Percentiles rank a stretch among this genome's conserved stretches.
These are phyloP conservation scores for Porpolomopsis calyptriformis DNA, from an alignment of 768 basidiomycete species.

Conservation along the genomic window DNA sequence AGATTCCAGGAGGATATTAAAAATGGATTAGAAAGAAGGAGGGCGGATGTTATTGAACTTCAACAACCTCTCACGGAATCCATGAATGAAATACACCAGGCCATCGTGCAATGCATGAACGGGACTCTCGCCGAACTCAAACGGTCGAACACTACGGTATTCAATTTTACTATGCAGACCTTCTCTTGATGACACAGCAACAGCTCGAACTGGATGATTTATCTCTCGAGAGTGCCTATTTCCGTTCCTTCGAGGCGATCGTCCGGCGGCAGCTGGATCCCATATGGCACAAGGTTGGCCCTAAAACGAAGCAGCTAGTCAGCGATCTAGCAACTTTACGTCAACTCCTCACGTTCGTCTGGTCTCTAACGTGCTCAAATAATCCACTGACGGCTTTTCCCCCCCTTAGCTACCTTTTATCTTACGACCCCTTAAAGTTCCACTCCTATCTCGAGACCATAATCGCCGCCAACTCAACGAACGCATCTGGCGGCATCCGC, in stretches of 20 bases:
- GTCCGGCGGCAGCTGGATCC: conserved; percentile 85
- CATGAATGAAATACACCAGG: conserved; percentile 89
- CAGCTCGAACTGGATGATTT: conserved; percentile 93
- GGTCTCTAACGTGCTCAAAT: background rate
- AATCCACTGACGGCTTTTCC: background rate
- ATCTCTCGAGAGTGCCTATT: conserved; percentile 87
- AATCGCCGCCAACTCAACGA: conserved; percentile 43
- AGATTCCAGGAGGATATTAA: conserved; percentile 91
- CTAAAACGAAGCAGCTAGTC: conserved; percentile 85
- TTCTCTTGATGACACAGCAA: background rate
- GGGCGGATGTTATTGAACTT: conserved; percentile 87
- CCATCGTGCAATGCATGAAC: conserved; percentile 90
- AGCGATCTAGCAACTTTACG: conserved; percentile 79
- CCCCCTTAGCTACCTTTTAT: conserved; percentile 68
- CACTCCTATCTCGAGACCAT: conserved; percentile 87
- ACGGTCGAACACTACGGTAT: conserved; percentile 61
- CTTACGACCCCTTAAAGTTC: conserved; percentile 86
- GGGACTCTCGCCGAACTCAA: conserved; percentile 83
- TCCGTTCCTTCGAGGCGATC: conserved; percentile 81
- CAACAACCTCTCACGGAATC: conserved; percentile 74
- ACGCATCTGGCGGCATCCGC: conserved; percentile 39
- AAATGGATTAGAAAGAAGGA: conserved; percentile 65
- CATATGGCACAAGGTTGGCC: conserved; percentile 95
- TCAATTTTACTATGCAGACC: conserved; percentile 3
- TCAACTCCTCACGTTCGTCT: conserved; percentile 62